These are phyloP conservation scores for Liquidambar formosana DNA, from an alignment of 164 flowering plant species.

Conservation along the genomic window DNA sequence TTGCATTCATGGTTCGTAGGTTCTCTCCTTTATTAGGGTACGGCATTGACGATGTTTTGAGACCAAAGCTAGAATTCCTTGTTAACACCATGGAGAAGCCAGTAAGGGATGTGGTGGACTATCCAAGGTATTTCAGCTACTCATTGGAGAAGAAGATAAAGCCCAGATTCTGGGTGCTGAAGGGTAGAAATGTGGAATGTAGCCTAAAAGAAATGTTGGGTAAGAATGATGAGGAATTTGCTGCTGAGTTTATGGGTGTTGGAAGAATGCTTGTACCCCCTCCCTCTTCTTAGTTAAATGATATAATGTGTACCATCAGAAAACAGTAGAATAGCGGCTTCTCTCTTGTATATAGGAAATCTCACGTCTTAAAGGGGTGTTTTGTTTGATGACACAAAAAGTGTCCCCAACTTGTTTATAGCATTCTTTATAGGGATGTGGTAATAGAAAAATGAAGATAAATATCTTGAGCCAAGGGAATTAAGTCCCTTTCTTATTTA, in stretches of 20 bases:
- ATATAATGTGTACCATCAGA: not conserved
- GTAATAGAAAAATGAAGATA: no score
- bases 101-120: slow-evolving; percentile 61
- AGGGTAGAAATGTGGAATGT: slow-evolving; percentile 56
- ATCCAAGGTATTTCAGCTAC: slow-evolving; percentile 92
- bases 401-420: no score
- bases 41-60: slow-evolving; percentile 72
- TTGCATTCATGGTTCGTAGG: slow-evolving; percentile 68
- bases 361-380: no score
- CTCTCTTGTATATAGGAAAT: no score
- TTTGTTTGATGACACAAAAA: no score
- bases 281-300: not conserved
- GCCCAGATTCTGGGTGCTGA: slow-evolving; percentile 74
- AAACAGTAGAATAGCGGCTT: not conserved
- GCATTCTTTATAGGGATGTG: no score
- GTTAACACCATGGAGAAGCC: slow-evolving; percentile 69
- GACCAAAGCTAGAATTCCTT: slow-evolving; percentile 81
- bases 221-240: slow-evolving; percentile 86
- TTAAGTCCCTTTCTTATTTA: no score
- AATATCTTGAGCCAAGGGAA: no score
- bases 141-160: slow-evolving; percentile 84
- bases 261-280: slow-evolving; percentile 43
- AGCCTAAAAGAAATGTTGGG: slow-evolving; percentile 81
- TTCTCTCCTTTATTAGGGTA: slow-evolving; percentile 89
- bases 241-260: slow-evolving; percentile 56